Base-by-base conservation (phyloP, 2,329 filamentous ascomycete species). In the Orbilia javanica region DNA sequence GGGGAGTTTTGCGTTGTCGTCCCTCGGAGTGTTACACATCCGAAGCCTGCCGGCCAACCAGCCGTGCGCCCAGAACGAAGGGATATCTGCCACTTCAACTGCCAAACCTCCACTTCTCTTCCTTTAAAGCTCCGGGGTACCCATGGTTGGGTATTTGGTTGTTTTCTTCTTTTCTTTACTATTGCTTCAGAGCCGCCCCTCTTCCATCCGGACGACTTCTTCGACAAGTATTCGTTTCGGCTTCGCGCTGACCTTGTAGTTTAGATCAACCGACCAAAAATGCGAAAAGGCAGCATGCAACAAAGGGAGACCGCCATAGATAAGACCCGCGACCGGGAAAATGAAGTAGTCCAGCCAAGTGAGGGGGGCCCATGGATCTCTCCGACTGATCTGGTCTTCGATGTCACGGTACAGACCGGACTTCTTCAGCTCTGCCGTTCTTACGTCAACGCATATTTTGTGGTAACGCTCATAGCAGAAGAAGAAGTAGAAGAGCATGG, bases 201-300 rank as follows among this genome's bases (percentile, higher is more conserved):
- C 73, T 53, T 77, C 73, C 66, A 77, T 66, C 20, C 73, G 66
- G 67, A 67, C 42, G 31, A 71, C 62, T 20, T 71, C 66, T 66
- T 77, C 66, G 27, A 77, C 52, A 6, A 71, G 25, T 27, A 57
- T 18, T 34, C 73, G 60, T 52, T 71, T 77, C 88, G 81, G 89
- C 88, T 93, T 93, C 84, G 90, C 89, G 85, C 90, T 92, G 81
- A 93, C 91, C 0, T 89, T 88, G 83, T 93, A 93, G 10, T 91
- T 89, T 80, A 93, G 83, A 70, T 91, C 86, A 36, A 90, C 85
- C 0, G 89, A 92, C 88, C 90, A 93, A 82, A 93, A 89, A 82
- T 93, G 91, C 82, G 87, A 88, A 68, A 92, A 84, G 79, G 91
- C 88, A 1, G 91, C 91, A 79, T 92, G 90, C 3, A 90, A 86